A percentile compares a stretch with the other conserved stretches of the same genome.
Evolutionary conservation across 768 basidiomycete species (phyloP).

Genomic region (Ramaria sp.): DNA sequence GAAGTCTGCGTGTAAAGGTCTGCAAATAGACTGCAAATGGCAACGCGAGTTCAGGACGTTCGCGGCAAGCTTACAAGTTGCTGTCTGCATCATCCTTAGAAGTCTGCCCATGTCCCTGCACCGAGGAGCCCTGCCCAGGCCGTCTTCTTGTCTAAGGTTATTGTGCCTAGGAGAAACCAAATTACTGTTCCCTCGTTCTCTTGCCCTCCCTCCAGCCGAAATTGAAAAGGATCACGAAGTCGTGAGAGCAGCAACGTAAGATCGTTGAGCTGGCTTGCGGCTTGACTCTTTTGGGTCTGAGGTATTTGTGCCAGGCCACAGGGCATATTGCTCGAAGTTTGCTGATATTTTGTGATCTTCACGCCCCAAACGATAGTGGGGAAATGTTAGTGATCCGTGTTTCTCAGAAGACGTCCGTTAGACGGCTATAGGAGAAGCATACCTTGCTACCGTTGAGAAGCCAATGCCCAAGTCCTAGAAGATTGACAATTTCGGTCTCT

Average conservation of each 20-base stretch:
- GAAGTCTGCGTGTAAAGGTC: too few species aligned
- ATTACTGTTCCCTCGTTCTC: conserved; percentile 18
- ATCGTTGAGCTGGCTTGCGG: not conserved
- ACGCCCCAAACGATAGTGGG: conserved; percentile 13
- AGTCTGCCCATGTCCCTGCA: conserved; percentile 27
- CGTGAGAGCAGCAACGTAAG: conserved; percentile 1
- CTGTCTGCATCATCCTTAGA: not conserved
- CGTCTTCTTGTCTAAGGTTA: conserved; percentile 16
- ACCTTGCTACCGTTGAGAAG: conserved; percentile 4
- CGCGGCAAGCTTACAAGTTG: not conserved
- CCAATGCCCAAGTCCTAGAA: conserved; percentile 23
- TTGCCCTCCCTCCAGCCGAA: conserved; percentile 11
- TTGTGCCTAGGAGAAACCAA: conserved; percentile 29
- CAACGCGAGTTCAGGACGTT: not conserved
- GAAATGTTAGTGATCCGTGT: conserved; percentile 9
- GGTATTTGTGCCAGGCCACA: conserved; percentile 13
- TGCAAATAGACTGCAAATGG: not conserved
- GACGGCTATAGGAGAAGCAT: too few species aligned
- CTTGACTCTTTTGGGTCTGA: not conserved
- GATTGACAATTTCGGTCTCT: conserved; percentile 22
- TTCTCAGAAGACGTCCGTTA: conserved; percentile 7
- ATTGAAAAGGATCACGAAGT: conserved; percentile 20
- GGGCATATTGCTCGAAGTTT: conserved; percentile 10
- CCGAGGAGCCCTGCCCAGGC: conserved; percentile 28
- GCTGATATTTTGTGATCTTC: conserved; percentile 7